Evolutionary conservation across 805 yeast genomes (phyloP).

Genomic region (Wickerhamomyces bisporus): DNA sequence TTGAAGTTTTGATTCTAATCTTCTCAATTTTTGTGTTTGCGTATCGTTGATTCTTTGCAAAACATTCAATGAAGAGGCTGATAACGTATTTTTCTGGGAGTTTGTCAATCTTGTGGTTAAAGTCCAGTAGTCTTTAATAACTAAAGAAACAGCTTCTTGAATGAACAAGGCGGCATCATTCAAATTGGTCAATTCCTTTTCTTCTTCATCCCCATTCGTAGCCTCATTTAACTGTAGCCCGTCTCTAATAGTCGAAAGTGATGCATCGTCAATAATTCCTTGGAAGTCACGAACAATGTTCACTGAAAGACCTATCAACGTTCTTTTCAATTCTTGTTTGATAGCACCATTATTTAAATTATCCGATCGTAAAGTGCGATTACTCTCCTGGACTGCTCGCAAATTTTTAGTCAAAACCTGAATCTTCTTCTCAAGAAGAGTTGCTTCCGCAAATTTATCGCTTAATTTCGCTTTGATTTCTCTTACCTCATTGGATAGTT

Average conservation of each 20-base stretch:
- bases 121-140: constrained; percentile 12
- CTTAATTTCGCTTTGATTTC: constrained; percentile 10
- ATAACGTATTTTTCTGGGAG: constrained; percentile 3
- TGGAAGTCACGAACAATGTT: constrained; percentile 9
- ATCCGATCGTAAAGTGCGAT: constrained; percentile 10
- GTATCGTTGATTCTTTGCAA: constrained; percentile 11
- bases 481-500: constrained; percentile 1
- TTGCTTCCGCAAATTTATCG: constrained; percentile 6
- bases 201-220: constrained; percentile 1
- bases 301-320: constrained; percentile 4
- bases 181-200: constrained; percentile 6
- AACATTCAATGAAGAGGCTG: constrained; percentile 4
- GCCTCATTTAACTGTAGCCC: constrained; percentile 2
- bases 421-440: constrained; percentile 3
- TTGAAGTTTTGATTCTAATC: constrained; percentile 4
- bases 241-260: constrained; percentile 10
- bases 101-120: constrained; percentile 7
- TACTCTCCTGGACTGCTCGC: constrained; percentile 3
- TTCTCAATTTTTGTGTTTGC: constrained; percentile 6
- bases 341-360: constrained; percentile 4
- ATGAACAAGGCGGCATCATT: constrained; percentile 11
- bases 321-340: constrained; percentile 11
- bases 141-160: constrained; percentile 14
- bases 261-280: constrained; percentile 14
- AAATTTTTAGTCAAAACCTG: constrained; percentile 1